Percentiles rank a stretch among this genome's conserved stretches.
Evolutionary conservation across 148 eudicot genomes (phyloP).

Genomic region (Selenicereus undatus): DNA sequence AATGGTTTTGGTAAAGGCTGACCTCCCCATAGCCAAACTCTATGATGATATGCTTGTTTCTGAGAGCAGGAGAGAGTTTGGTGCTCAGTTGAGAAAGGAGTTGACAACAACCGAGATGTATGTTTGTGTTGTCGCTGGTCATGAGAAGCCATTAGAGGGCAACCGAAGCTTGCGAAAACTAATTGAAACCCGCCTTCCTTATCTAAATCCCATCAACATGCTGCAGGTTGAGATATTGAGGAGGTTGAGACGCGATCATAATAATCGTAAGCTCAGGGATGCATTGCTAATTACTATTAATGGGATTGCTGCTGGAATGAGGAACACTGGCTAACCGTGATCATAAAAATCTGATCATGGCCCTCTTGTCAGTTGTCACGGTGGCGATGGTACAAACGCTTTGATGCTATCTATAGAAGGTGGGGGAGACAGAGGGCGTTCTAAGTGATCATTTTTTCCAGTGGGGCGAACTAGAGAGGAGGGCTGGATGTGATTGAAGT

Average conservation of each 20-base stretch:
- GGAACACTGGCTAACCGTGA: slow-evolving; percentile 67
- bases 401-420: too few relatives aligned
- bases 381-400: too few relatives aligned
- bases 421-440: too few relatives aligned
- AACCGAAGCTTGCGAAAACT: slow-evolving; percentile 60
- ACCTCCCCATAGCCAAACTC: slow-evolving; percentile 64
- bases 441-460: too few relatives aligned
- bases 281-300: slow-evolving; percentile 82
- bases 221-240: slow-evolving; percentile 79
- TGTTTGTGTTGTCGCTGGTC: slow-evolving; percentile 63
- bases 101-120: slow-evolving; percentile 55
- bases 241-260: slow-evolving; percentile 66
- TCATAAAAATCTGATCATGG: too few relatives aligned
- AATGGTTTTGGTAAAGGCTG: slow-evolving; percentile 87
- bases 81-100: slow-evolving; percentile 55
- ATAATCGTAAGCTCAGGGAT: slow-evolving; percentile 69
- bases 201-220: slow-evolving; percentile 77
- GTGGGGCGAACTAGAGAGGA: too few relatives aligned
- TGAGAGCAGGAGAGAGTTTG: slow-evolving; percentile 49
- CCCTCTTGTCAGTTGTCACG: too few relatives aligned
- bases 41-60: slow-evolving; percentile 76
- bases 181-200: slow-evolving; percentile 81
- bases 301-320: slow-evolving; percentile 96
- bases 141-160: slow-evolving; percentile 61
- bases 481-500: too few relatives aligned